Base-by-base conservation (phyloP, 164 flowering plant species). In the Vitis cinerea region DNA sequence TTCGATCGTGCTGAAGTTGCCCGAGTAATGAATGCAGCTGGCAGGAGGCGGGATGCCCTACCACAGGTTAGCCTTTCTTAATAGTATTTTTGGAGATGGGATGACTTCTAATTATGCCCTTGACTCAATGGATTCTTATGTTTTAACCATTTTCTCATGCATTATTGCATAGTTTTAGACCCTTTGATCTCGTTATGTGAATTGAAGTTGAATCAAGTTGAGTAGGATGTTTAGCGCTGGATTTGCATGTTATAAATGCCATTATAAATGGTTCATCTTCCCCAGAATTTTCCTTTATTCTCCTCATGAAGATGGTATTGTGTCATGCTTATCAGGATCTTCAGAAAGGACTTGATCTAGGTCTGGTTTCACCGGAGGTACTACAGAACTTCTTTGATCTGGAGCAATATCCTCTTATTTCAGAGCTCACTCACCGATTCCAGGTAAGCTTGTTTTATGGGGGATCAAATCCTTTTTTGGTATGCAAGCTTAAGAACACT, bases 1-100 rank as follows among this genome's bases (percentile, higher is more conserved):
- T 95, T 87, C 72, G 99, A 95, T 70, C 97, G 99, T 74, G 99
- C 97, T 78, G 98, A 95, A 84, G 90, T 95, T 78, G 96, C 99
- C 60, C 81, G 97, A 54, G 98, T 95, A 51, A 95, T 93, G 99
- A 90, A 91, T 87, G 98, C 97, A 61, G 99, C 98, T 71, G 97
- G 99, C 52, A 84, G 90, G 76, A 91, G 72, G 79, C 85, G 96
- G 80, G 99, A 95, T 72, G 98, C 92, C 72, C 78, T 95, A 64
- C 99, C 99, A 44, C 90, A 92, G 94, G 98, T 94, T 67, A 64
- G 86, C 71, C 65, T 7, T 59, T 59, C 51, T 60, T 15, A 9
- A 10, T 8, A 10, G 30, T 51, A 19, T 70, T 65, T 37, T 65
- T 29, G 16, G 51, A 17, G 16, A 15, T 71, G 31, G 19, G 10